These are phyloP conservation scores for Melastoma malabathricum DNA, from an alignment of 345 rosid species.

Conservation along the genomic window DNA sequence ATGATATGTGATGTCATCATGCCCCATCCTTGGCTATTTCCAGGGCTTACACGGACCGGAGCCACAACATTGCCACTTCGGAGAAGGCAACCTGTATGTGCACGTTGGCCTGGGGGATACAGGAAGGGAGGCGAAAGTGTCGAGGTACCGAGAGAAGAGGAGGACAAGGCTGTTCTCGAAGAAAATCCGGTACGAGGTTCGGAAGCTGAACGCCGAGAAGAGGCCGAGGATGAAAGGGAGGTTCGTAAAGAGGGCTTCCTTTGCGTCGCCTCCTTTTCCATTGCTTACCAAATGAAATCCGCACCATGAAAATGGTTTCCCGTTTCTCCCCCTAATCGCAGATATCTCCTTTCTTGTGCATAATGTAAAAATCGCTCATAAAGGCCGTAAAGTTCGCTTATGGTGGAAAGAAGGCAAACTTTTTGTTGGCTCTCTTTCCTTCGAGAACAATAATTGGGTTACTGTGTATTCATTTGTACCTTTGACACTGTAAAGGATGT, in stretches of 20 bases:
- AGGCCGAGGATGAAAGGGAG: slow-evolving; percentile 98
- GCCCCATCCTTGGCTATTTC: not conserved
- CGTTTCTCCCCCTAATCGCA: too few species aligned
- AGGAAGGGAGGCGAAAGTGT: slow-evolving; percentile 78
- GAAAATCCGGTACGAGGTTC: slow-evolving; percentile 92
- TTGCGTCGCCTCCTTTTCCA: slow-evolving; percentile 21
- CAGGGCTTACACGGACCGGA: slow-evolving; percentile 11
- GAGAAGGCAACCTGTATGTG: slow-evolving; percentile 10
- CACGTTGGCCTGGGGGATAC: slow-evolving; percentile 25
- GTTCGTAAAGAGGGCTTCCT: slow-evolving; percentile 63
- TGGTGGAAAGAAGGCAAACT: too few species aligned
- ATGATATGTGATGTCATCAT: not conserved
- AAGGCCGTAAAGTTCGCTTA: too few species aligned
- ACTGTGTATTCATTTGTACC: too few species aligned
- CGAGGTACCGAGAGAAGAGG: slow-evolving; percentile 77
- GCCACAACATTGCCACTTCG: slow-evolving; percentile 3
- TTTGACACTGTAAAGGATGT: too few species aligned
- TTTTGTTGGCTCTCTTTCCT: too few species aligned
- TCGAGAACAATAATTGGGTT: too few species aligned
- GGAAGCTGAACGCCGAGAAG: slow-evolving; percentile 86
- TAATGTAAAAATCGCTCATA: too few species aligned
- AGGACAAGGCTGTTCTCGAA: slow-evolving; percentile 81
- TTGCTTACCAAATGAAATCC: slow-evolving; percentile 9
- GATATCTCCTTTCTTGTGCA: too few species aligned
- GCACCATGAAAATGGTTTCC: not conserved